These are phyloP conservation scores for Taphrina flavorubra DNA, from an alignment of 1,139 yeast species.

Conservation along the genomic window DNA sequence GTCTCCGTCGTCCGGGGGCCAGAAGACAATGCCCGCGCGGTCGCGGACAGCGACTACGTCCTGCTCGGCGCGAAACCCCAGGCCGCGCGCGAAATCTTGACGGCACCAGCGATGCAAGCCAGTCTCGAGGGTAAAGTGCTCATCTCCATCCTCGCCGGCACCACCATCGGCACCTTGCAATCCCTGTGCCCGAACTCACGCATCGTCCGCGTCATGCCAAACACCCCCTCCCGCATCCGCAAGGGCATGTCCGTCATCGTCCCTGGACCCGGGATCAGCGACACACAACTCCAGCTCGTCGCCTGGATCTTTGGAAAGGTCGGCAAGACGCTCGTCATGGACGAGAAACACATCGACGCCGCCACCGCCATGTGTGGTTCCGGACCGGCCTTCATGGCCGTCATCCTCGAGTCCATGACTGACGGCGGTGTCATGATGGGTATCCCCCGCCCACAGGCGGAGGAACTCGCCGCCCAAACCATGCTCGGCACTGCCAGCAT, in stretches of 20 bases:
- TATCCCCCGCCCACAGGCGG: slow-evolving; percentile 81
- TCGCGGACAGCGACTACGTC: slow-evolving; percentile 68
- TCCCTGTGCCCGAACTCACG: slow-evolving; percentile 47
- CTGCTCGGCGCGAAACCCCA: slow-evolving; percentile 62
- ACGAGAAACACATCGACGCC: slow-evolving; percentile 89
- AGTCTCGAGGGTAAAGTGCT: slow-evolving; percentile 65
- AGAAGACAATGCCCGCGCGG: slow-evolving; percentile 45
- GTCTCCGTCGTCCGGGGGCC: slow-evolving; percentile 57
- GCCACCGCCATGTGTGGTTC: slow-evolving; percentile 95
- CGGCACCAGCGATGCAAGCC: slow-evolving; percentile 48
- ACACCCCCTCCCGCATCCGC: slow-evolving; percentile 88
- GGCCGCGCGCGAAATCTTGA: slow-evolving; percentile 65
- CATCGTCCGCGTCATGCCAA: slow-evolving; percentile 95
- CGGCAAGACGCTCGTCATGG: slow-evolving; percentile 55
- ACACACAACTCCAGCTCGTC: slow-evolving; percentile 61
- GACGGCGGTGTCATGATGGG: slow-evolving; percentile 98
- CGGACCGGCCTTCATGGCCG: slow-evolving; percentile 91
- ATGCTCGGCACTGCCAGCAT: slow-evolving; percentile 94
- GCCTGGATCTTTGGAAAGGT: slow-evolving; percentile 70
- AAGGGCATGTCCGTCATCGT: slow-evolving; percentile 89
- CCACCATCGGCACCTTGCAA: slow-evolving; percentile 74
- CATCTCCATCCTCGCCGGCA: slow-evolving; percentile 89
- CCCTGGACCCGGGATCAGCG: slow-evolving; percentile 59
- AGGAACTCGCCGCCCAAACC: slow-evolving; percentile 87
- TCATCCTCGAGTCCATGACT: slow-evolving; percentile 87